Evolutionary conservation across 192 early-diverging fungal species (phyloP), one percentile per base, ranked within the genome.

Genomic region (Podila verticillata): DNA sequence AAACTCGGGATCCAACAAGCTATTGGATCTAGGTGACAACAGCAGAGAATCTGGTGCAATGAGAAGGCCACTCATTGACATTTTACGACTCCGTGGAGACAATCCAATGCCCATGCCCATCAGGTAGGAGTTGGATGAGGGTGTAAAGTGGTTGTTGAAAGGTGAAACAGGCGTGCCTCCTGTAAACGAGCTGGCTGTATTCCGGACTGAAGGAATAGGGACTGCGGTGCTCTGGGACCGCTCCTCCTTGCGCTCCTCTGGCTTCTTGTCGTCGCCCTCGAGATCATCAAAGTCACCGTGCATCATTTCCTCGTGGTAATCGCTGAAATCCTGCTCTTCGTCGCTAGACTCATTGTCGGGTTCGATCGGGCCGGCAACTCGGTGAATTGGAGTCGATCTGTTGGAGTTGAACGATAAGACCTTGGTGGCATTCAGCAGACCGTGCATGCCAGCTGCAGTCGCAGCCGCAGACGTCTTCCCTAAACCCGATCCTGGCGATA

Each of bases 291-390:
- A 80, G n/a, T 88, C 85, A n/a, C 84, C 87, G 28, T 77, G 83
- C 63, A 89, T 73, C 88, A 89, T 89, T 57, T 89, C 88, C 61
- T 89, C 88, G 31, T 88, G 84, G 48, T 87, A 89, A 68, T 89
- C 88, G 59, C 82, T 84, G 48, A 81, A 83, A 12, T 87, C 85
- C 7, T 77, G 79, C 20, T 88, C 85, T 9, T 83, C 82, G 44
- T 83, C 79, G 51, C 83, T 80, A 22, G 82, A 72, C 13, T 81
- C 65, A 39, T 61, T 68, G 66, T 71, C 59, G 17, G 10, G 1
- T 10, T 65, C 69, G 15, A 12, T 64, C 36, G 61, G 48, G 3
- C 26, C 56, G 8, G 28, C 26, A 7, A 54, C 26, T 26, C 31
- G 62, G 31, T 63, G 47, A n/a, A 49, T 58, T 12, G 73, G 68